phyloP scores from a whole-genome alignment of 768 basidiomycete species.

The Boletus tomentosulus region DNA sequence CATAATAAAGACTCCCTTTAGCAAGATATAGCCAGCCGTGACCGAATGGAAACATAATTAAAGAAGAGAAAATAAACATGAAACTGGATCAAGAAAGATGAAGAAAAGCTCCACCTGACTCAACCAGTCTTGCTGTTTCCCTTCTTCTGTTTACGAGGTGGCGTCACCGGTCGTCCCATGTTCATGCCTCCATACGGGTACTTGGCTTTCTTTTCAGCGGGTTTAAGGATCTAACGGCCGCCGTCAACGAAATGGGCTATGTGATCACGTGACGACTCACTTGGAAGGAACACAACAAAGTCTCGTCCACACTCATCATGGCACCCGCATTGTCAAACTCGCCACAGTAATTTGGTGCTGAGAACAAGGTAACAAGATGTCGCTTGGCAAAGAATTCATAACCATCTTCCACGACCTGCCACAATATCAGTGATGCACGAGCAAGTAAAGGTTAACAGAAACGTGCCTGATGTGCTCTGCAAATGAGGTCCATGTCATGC shows the following conservation, averaged over 20 bases:
- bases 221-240: slow-evolving; percentile 81
- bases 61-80: slow-evolving; percentile 31
- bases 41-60: slow-evolving; percentile 21
- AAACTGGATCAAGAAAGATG: slow-evolving; percentile 26
- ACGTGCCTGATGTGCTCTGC: slow-evolving; percentile 92
- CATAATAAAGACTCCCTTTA: slow-evolving; percentile 14
- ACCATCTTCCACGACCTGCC: slow-evolving; percentile 94
- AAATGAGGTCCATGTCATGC: slow-evolving; percentile 99
- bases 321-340: slow-evolving; percentile 99
- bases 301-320: slow-evolving; percentile 99
- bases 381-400: slow-evolving; percentile 99
- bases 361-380: slow-evolving; percentile 94
- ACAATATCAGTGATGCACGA: neutral
- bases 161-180: slow-evolving; percentile 86
- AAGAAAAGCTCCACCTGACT: slow-evolving; percentile 25
- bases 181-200: slow-evolving; percentile 86
- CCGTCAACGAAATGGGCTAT: neutral
- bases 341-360: slow-evolving; percentile 92
- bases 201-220: slow-evolving; percentile 97
- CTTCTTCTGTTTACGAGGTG: slow-evolving; percentile 97
- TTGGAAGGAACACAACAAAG: slow-evolving; percentile 96
- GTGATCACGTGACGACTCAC: slow-evolving; percentile 40
- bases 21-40: slow-evolving; percentile 28
- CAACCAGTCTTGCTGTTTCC: slow-evolving; percentile 73
- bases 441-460: slow-evolving; percentile 12